Percentiles rank a stretch among this genome's conserved stretches.
These are phyloP conservation scores for Fusarium goolgardi DNA, from an alignment of 2,329 filamentous ascomycete species.

Conservation along the genomic window DNA sequence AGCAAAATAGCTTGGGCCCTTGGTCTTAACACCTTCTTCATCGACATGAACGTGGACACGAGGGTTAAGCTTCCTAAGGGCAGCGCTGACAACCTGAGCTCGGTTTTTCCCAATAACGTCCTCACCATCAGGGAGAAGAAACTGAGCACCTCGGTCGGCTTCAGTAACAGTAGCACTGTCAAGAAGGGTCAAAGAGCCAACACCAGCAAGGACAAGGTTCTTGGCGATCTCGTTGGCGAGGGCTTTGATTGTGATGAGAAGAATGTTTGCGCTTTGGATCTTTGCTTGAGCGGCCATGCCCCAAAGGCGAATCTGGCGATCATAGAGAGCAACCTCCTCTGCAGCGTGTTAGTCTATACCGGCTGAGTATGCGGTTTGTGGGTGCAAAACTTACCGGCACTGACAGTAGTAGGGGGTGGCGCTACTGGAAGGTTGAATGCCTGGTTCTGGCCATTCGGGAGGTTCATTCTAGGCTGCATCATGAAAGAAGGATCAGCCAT, in stretches of 20 bases:
- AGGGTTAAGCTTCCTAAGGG: conserved; percentile 88
- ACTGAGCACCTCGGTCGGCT: conserved; percentile 83
- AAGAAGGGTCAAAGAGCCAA: conserved; percentile 88
- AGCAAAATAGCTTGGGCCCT: conserved; percentile 79
- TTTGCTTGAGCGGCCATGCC: conserved; percentile 94
- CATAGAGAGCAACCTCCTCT: conserved; percentile 98
- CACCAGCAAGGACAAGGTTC: conserved; percentile 93
- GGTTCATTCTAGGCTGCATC: conserved; percentile 49
- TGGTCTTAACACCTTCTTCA: conserved; percentile 72
- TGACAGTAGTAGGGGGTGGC: conserved; percentile 47
- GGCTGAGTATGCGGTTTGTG: neutral
- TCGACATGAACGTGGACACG: conserved; percentile 82
- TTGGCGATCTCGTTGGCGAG: conserved; percentile 96
- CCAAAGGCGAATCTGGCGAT: conserved; percentile 97
- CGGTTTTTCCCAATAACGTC: conserved; percentile 82
- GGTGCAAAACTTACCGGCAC: conserved; percentile 48
- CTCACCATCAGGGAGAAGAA: conserved; percentile 78
- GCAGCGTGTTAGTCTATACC: conserved; percentile 20
- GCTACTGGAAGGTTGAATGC: conserved; percentile 40
- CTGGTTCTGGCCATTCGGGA: conserved; percentile 48
- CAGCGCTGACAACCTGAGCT: conserved; percentile 80
- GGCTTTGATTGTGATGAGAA: conserved; percentile 87
- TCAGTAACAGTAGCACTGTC: conserved; percentile 81
- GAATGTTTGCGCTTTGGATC: conserved; percentile 88
- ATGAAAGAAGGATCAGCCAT: conserved; percentile 46